Conservation (phyloP, 352 stramenopile genomes). For the Phytophthora multivora region DNA sequence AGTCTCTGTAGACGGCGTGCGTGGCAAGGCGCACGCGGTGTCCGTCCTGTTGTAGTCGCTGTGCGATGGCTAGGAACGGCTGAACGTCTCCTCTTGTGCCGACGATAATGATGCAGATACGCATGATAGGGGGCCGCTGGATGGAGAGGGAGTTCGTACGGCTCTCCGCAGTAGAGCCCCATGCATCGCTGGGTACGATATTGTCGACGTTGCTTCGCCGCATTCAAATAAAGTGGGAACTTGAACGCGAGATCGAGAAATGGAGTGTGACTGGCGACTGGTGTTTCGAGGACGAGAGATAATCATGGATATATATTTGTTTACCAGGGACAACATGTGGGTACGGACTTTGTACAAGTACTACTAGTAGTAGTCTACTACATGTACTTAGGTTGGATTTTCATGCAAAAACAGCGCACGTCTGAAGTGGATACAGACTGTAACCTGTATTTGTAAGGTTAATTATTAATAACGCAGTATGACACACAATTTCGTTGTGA, state of each 20-base stretch:
- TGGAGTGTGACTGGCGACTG: not conserved
- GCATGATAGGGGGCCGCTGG: conserved; percentile 28
- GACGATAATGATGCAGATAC: conserved; percentile 81
- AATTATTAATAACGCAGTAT: too few species aligned
- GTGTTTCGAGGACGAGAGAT: conserved; percentile 6
- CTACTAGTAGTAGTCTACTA: too few species aligned
- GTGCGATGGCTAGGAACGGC: conserved; percentile 76
- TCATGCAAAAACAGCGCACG: not conserved
- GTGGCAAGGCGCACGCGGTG: conserved; percentile 92
- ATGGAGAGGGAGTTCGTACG: not conserved
- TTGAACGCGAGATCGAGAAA: not conserved
- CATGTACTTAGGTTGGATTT: conserved; percentile 3
- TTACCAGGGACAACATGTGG: not conserved
- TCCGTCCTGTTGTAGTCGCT: conserved; percentile 67
- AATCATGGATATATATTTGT: conserved; percentile 1
- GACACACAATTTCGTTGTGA: too few species aligned
- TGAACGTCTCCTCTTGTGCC: conserved; percentile 76
- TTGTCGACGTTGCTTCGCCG: not conserved
- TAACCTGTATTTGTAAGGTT: too few species aligned
- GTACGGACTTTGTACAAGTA: too few species aligned
- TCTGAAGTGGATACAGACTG: too few species aligned
- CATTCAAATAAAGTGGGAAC: not conserved
- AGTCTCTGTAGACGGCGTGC: conserved; percentile 81
- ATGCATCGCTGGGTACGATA: not conserved
- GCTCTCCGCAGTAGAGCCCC: not conserved